A percentile compares a stretch with the other conserved stretches of the same genome.
Conservation (phyloP, 164 flowering plant genomes). For the Dillenia suffruticosa region DNA sequence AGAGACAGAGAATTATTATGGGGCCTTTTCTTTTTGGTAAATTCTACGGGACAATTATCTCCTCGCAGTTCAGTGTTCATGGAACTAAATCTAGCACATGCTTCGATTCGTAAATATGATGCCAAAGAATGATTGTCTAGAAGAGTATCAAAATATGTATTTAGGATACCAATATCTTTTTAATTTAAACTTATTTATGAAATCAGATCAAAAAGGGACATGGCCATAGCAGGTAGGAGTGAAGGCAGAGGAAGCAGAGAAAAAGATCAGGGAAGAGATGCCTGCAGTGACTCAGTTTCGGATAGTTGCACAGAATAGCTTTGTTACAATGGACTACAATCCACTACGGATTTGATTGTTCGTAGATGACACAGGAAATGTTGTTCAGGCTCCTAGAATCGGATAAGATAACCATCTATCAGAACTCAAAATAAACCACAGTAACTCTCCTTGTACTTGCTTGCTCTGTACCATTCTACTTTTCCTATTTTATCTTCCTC, state of each 20-base stretch:
- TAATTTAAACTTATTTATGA: background rate
- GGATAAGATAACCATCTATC: constrained; percentile 18
- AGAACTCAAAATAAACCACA: too few species aligned
- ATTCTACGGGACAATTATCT: too few species aligned
- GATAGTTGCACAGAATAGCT: constrained; percentile 27
- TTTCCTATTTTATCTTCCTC: too few species aligned
- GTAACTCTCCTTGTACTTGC: too few species aligned
- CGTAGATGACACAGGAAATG: constrained; percentile 27
- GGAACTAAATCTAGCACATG: too few species aligned
- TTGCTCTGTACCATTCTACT: too few species aligned
- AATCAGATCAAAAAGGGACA: constrained; percentile 11
- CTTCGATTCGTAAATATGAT: too few species aligned
- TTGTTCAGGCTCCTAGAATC: constrained; percentile 26
- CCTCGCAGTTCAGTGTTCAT: too few species aligned
- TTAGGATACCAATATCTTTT: background rate
- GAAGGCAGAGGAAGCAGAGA: constrained; percentile 40
- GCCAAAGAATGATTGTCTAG: too few species aligned
- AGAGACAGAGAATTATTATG: too few species aligned
- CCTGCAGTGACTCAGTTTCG: constrained; percentile 21
- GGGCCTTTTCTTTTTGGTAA: too few species aligned
- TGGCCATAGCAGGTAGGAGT: constrained; percentile 63
- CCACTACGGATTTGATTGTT: constrained; percentile 19
- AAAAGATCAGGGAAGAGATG: constrained; percentile 41
- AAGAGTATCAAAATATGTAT: too few species aligned
- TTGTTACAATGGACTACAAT: constrained; percentile 44